Evolutionary conservation across 2,329 filamentous ascomycete species (phyloP).

Genomic region (Dactylellina sp.): DNA sequence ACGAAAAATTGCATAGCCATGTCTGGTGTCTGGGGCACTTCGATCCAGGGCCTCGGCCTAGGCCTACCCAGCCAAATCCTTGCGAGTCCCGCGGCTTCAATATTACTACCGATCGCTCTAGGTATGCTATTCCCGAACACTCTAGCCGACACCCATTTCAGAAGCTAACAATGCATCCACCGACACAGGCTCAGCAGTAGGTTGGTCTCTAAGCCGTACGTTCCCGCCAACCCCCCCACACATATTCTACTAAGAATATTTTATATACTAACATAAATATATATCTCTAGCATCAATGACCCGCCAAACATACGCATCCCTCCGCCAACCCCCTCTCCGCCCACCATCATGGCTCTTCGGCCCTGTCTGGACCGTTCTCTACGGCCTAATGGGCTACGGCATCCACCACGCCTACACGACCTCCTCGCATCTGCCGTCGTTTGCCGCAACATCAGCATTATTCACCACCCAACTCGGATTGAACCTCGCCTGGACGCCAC

Average conservation of each 20-base stretch:
- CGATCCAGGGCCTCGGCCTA: slow-evolving; percentile 28
- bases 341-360: slow-evolving; percentile 74
- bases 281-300: slow-evolving; percentile 72
- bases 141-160: not conserved
- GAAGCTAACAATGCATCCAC: slow-evolving; percentile 68
- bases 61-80: slow-evolving; percentile 76
- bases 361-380: slow-evolving; percentile 75
- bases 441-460: slow-evolving; percentile 78
- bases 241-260: too few relatives aligned
- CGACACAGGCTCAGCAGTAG: slow-evolving; percentile 27
- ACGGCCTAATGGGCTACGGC: slow-evolving; percentile 86
- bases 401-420: slow-evolving; percentile 79
- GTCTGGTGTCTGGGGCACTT: slow-evolving; percentile 30
- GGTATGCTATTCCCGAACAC: slow-evolving; percentile 68
- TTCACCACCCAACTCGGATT: slow-evolving; percentile 88
- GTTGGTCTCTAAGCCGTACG: slow-evolving; percentile 52
- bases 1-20: slow-evolving; percentile 12
- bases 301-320: slow-evolving; percentile 72
- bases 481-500: slow-evolving; percentile 89
- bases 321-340: slow-evolving; percentile 75
- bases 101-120: slow-evolving; percentile 79
- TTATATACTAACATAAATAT: too few relatives aligned
- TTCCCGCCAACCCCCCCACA: not conserved
- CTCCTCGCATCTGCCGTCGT: slow-evolving; percentile 69
- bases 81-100: slow-evolving; percentile 76